Evolutionary conservation across 2,329 filamentous ascomycete species (phyloP).

Genomic region (Colletotrichum incanum): DNA sequence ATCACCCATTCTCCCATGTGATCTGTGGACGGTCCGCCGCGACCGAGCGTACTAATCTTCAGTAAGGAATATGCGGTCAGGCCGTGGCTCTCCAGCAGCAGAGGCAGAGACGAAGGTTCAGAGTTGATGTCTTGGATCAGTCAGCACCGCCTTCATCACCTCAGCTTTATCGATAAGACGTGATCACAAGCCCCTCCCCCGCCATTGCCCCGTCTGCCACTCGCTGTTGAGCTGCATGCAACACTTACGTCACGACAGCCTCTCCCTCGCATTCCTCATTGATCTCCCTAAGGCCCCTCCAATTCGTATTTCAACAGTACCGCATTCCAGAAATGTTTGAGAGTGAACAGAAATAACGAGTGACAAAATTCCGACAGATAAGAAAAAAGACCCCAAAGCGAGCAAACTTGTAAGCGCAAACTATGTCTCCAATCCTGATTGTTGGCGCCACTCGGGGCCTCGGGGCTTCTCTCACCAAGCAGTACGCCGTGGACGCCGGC

Average conservation of each 20-base stretch:
- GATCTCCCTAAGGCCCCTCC: conserved; percentile 12
- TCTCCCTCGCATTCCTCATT: conserved; percentile 23
- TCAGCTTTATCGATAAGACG: conserved; percentile 42
- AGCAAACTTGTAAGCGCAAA: conserved; percentile 25
- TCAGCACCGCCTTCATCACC: conserved; percentile 21
- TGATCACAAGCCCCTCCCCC: conserved; percentile 27
- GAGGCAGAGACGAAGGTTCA: neutral
- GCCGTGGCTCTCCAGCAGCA: neutral
- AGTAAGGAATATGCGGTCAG: neutral
- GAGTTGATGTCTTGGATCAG: conserved; percentile 2
- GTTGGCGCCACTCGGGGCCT: conserved; percentile 80
- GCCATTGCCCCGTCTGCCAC: neutral
- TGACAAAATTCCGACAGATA: neutral
- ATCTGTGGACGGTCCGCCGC: neutral
- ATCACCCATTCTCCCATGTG: neutral
- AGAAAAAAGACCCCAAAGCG: neutral
- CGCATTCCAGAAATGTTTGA: conserved; percentile 38
- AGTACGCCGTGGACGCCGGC: conserved; percentile 65
- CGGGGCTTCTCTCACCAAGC: conserved; percentile 72
- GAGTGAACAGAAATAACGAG: conserved; percentile 29
- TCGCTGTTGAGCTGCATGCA: conserved; percentile 11
- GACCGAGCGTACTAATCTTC: neutral
- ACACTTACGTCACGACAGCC: conserved; percentile 11
- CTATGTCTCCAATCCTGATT: conserved; percentile 70
- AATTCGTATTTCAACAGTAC: conserved; percentile 23